A percentile compares a stretch with the other conserved stretches of the same genome.
These are phyloP conservation scores for Saccharomycopsis vini DNA, from an alignment of 805 yeast genomes.

Conservation along the genomic window DNA sequence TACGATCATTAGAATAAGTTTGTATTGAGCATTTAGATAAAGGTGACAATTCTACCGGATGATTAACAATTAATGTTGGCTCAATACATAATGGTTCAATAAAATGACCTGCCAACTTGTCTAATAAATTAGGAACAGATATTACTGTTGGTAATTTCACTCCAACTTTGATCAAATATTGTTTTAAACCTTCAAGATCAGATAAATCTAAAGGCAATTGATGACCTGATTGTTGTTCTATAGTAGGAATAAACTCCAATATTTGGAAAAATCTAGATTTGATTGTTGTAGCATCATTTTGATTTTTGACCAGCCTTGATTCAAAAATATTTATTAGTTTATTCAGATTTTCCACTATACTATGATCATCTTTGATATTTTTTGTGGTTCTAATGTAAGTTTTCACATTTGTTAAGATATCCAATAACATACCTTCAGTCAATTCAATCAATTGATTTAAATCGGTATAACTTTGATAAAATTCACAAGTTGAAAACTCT, in stretches of 20 bases:
- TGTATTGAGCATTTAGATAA: conserved; percentile 57
- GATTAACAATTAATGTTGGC: conserved; percentile 74
- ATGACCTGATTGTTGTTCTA: conserved; percentile 46
- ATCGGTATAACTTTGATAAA: conserved; percentile 96
- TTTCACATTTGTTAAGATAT: conserved; percentile 1
- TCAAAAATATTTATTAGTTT: too few relatives aligned
- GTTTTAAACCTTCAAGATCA: conserved; percentile 30
- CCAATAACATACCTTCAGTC: conserved; percentile 14
- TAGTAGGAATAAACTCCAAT: conserved; percentile 57
- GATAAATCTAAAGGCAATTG: conserved; percentile 38
- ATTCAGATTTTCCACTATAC: background rate
- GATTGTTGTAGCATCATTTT: conserved; percentile 1
- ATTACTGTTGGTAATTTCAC: conserved; percentile 30
- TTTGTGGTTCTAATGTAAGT: background rate
- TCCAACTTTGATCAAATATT: conserved; percentile 32
- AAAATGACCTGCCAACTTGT: conserved; percentile 48
- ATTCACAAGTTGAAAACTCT: conserved; percentile 97
- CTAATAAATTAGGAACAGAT: conserved; percentile 55
- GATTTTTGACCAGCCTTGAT: background rate
- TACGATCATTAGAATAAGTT: conserved; percentile 25
- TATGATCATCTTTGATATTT: background rate
- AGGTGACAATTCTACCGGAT: conserved; percentile 82
- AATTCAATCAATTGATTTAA: conserved; percentile 87
- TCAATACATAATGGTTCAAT: conserved; percentile 55
- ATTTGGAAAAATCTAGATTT: conserved; percentile 26